phyloP scores from a whole-genome alignment of 1,284 basidiomycete genomes.

The Ceratobasidium sp. region DNA sequence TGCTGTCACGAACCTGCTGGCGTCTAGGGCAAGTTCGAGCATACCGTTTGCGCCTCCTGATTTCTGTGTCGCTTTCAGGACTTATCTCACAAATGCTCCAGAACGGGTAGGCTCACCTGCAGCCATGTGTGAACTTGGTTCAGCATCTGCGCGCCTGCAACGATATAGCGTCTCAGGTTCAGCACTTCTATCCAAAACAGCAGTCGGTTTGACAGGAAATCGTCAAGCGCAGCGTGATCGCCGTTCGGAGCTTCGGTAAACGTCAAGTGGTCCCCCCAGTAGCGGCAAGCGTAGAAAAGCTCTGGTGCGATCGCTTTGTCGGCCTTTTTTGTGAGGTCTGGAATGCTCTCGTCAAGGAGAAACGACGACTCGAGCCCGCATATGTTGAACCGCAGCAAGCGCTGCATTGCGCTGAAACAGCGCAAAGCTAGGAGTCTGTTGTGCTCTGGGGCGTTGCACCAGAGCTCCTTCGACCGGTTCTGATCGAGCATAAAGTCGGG shows the following conservation, averaged over 20 bases:
- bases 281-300: not conserved
- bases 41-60: not conserved
- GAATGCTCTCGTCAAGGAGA: not conserved
- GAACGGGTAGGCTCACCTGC: not conserved
- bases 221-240: not conserved
- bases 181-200: conserved; percentile 7
- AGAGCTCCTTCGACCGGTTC: not conserved
- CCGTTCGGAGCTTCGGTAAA: not conserved
- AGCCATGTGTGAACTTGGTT: not conserved
- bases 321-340: not conserved
- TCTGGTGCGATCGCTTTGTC: not conserved
- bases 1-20: not conserved
- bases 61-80: not conserved
- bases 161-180: not conserved
- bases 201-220: not conserved
- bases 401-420: not conserved
- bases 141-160: not conserved
- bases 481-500: not conserved
- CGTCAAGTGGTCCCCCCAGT: not conserved
- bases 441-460: not conserved
- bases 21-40: not conserved
- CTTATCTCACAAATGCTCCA: too few species aligned
- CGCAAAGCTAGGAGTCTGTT: not conserved
- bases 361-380: conserved; percentile 18
- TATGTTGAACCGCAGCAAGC: not conserved